Evolutionary conservation across 805 yeast genomes (phyloP).

Genomic region (Pichia manshurica): DNA sequence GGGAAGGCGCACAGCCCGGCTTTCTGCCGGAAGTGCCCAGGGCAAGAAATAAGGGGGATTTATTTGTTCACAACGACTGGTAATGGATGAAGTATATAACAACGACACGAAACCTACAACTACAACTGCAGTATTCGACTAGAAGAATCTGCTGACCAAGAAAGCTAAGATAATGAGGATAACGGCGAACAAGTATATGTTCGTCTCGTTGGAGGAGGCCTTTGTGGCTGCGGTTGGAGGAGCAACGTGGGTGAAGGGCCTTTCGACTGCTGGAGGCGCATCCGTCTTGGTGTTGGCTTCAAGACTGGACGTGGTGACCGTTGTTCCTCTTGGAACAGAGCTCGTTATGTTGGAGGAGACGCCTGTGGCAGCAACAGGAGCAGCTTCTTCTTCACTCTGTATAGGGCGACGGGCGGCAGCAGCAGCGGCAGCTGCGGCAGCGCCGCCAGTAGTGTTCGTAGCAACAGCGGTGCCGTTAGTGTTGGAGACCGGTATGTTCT

Average conservation of each 20-base stretch:
- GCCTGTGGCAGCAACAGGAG: background rate
- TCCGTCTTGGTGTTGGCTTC: background rate
- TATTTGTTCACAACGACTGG: too few species aligned
- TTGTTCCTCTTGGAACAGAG: background rate
- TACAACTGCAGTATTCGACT: too few species aligned
- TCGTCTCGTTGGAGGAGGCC: slow-evolving; percentile 11
- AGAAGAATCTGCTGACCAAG: slow-evolving; percentile 17
- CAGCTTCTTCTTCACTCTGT: background rate
- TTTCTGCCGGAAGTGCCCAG: too few species aligned
- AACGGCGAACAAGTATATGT: slow-evolving; percentile 18
- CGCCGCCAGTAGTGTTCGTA: background rate
- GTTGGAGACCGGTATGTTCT: too few species aligned
- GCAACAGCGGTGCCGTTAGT: background rate
- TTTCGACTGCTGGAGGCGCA: background rate
- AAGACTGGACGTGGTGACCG: background rate
- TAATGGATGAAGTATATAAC: too few species aligned
- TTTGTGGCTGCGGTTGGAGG: slow-evolving; percentile 8
- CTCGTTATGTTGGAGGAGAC: background rate
- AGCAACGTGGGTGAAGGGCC: background rate
- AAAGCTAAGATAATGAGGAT: slow-evolving; percentile 20
- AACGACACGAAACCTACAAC: too few species aligned
- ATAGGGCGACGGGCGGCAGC: background rate
- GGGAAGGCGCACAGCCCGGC: too few species aligned
- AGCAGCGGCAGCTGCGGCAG: background rate
- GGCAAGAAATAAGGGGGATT: too few species aligned